Percentiles rank a stretch among this genome's conserved stretches.
Conservation (phyloP, 345 rosid species). For the Hypericum androsaemum region DNA sequence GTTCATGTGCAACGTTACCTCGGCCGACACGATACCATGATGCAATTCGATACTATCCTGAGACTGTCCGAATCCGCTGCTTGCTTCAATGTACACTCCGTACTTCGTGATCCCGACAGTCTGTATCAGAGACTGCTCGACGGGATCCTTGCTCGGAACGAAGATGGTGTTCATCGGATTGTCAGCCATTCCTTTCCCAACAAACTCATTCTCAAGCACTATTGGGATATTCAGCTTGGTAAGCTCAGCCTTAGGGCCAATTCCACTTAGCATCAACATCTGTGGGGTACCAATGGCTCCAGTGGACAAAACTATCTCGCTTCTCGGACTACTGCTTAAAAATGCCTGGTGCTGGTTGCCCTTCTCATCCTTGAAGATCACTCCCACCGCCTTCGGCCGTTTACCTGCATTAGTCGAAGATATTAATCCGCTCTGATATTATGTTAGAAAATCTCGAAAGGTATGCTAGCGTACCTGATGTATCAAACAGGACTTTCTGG, state of each 20-base stretch:
- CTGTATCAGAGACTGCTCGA: conserved; percentile 67
- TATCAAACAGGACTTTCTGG: conserved; percentile 65
- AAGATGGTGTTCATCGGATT: conserved; percentile 89
- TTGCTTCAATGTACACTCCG: conserved; percentile 90
- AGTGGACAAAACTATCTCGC: conserved; percentile 71
- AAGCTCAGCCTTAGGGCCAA: conserved; percentile 72
- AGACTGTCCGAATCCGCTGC: conserved; percentile 85
- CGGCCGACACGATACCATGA: conserved; percentile 72
- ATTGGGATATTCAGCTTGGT: conserved; percentile 49
- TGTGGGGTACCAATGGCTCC: conserved; percentile 97
- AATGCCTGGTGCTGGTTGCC: conserved; percentile 62
- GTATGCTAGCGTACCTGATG: conserved; percentile 30
- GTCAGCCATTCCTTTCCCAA: conserved; percentile 88
- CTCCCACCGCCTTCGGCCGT: conserved; percentile 69
- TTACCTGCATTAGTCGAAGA: conserved; percentile 26
- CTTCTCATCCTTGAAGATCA: conserved; percentile 72
- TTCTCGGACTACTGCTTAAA: conserved; percentile 32
- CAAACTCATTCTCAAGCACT: conserved; percentile 49
- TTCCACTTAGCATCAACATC: conserved; percentile 73
- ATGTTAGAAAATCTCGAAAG: not conserved
- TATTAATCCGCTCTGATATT: not conserved
- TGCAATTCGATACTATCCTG: conserved; percentile 62
- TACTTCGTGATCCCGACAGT: conserved; percentile 84
- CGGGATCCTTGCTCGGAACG: conserved; percentile 52
- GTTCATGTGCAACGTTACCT: conserved; percentile 35